Base-by-base conservation (phyloP, 2,329 filamentous ascomycete species). In the Colletotrichum nymphaeae region DNA sequence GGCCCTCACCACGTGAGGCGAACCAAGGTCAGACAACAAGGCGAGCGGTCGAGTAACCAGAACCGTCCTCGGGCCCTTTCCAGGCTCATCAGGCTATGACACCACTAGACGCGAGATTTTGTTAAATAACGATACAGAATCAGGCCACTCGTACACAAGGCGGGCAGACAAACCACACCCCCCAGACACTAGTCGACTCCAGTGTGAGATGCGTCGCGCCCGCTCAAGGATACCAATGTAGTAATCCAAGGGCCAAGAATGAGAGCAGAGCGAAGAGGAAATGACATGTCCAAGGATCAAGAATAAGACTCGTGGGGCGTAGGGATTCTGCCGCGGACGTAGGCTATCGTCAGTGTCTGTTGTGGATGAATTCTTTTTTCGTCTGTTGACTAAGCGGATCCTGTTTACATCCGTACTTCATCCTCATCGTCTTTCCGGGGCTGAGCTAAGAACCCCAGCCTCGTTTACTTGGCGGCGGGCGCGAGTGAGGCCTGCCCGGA, bases 1-100 rank as follows among this genome's bases (percentile, higher is more conserved):
- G 69, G 57, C 49, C 62, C 64, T 37, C 49, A 68, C 57, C 69
- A 63, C 69, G 68, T 62, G 64, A 72, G 69, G 63, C 63, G 46
- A 22, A 49, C 63, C 63, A 35, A 67, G 30, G 57, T 63, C 69
- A 19, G 68, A 71, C 56, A 49, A 67, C 63, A 62, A 46, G 68
- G 68, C 68, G 56, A 62, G 56, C 55, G 42, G 19, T 32, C 42
- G 8, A 55, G 59, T 42, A 56, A 35, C 11, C 37, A 28, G 28
- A 46, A 46, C 28, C 16, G 55, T 59, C 62, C 62, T 56, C 35
- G 26, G 63, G 63, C 63, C 57, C 49, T 67, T 67, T 62, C 5
- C 26, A 6, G 4, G 63, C 35, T 62, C 49, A 26, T 28, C 22
- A 58, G 30, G 56, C 56, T 62, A 42, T 59, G 24, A 52, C 42